These are phyloP conservation scores for Salix dunnii DNA, from an alignment of 345 rosid species.

Conservation along the genomic window DNA sequence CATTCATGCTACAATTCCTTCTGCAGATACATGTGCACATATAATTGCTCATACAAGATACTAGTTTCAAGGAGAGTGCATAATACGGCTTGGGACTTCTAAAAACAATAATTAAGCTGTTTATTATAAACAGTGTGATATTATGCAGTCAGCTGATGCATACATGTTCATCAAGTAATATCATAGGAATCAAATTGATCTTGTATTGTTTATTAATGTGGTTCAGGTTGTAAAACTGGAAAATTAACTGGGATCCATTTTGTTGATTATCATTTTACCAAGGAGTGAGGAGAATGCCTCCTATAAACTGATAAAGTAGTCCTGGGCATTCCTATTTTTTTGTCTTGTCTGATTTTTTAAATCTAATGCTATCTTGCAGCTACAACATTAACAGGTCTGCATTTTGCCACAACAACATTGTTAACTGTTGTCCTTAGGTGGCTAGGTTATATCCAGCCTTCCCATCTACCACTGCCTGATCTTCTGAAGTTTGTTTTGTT, in stretches of 20 bases:
- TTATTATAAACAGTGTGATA: neutral
- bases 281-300: neutral
- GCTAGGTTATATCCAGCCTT: conserved; percentile 83
- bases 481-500: conserved; percentile 80
- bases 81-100: neutral
- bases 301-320: neutral
- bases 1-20: neutral
- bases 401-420: conserved; percentile 89
- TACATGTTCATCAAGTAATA: neutral
- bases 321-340: neutral
- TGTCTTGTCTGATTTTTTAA: conserved; percentile 15
- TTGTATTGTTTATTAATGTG: neutral
- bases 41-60: neutral
- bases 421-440: conserved; percentile 67
- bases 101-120: neutral
- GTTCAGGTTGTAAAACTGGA: neutral
- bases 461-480: conserved; percentile 72
- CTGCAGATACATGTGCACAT: neutral
- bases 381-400: conserved; percentile 94
- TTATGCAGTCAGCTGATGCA: neutral
- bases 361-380: conserved; percentile 52
- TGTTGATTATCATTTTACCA: neutral
- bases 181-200: neutral
- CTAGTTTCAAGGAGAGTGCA: neutral
- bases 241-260: neutral